Evolutionary conservation across 83 land plant genomes (phyloP).

Genomic region (Picea abies): DNA sequence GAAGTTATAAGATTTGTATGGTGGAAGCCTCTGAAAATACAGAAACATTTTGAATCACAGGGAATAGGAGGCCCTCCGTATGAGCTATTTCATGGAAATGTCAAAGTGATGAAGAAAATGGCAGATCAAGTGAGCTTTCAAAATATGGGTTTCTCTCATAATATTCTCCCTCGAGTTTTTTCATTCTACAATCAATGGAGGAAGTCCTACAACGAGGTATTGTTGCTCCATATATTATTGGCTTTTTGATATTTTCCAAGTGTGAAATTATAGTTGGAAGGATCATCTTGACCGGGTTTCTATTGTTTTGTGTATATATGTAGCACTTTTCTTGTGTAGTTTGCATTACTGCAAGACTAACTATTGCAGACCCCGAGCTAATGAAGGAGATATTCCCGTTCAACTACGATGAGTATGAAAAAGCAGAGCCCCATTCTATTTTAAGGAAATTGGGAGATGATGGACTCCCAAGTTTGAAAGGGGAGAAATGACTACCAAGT

Average conservation of each 20-base stretch:
- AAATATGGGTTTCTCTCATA: constrained; percentile 66
- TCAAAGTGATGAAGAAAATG: constrained; percentile 56
- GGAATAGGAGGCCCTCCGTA: constrained; percentile 53
- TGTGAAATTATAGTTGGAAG: no score
- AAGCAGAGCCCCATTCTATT: constrained; percentile 36
- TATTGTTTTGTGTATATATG: background rate
- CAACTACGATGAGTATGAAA: constrained; percentile 47
- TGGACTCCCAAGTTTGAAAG: constrained; percentile 57
- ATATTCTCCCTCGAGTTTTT: constrained; percentile 49
- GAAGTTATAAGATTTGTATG: constrained; percentile 14
- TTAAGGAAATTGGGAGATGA: constrained; percentile 55
- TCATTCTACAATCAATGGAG: constrained; percentile 49
- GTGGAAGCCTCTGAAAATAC: constrained; percentile 65
- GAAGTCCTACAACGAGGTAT: constrained; percentile 56
- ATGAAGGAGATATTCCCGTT: constrained; percentile 50
- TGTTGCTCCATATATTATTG: no score
- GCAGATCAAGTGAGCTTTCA: constrained; percentile 58
- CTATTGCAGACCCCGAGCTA: background rate
- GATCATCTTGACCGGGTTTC: no score
- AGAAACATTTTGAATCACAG: constrained; percentile 27
- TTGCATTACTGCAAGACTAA: constrained; percentile 46
- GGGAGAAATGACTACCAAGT: no score
- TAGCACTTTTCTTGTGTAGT: constrained; percentile 28
- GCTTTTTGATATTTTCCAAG: no score
- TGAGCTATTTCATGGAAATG: constrained; percentile 60